Evolutionary conservation across 768 basidiomycete genomes (phyloP), one percentile per base, ranked within the genome.

Genomic region (Agrocybe chaxingu): DNA sequence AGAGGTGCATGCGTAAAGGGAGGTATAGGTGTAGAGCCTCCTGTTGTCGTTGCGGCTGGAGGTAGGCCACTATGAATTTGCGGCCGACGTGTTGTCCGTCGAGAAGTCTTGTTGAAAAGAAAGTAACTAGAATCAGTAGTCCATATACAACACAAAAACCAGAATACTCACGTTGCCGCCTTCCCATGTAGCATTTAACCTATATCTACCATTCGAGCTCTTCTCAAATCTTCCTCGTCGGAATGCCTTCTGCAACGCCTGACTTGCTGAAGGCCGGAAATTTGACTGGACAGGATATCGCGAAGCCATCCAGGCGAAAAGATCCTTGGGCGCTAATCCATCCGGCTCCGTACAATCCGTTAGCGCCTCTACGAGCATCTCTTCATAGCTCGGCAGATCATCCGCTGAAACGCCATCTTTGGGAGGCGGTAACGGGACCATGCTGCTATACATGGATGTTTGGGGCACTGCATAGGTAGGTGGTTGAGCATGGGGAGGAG

Each of bases 281-380:
- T 93, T 94, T n/a, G 79, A 83, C 64, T 91, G 88, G 4, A 94
- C 64, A 9, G 92, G 92, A 64, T 90, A 94, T 35, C 81, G 78
- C 30, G 80, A 72, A 3, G 84, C 84, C 87, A 94, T 94, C 87
- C 87, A 90, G 5, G 79, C 70, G 63, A 91, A 94, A 30, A 94
- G 61, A 52, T 83, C 82, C 64, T 89, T 92, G n/a, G 92, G 92
- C 6, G 84, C 84, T 48, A 80, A 80, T 12, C 92, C 92, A 41
- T 93, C 87, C 1, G 82, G 73, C 50, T 90, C 88, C 6, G 69
- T 72, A 38, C 79, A 75, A 48, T 85, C 86, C 10, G 72, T 67
- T 19, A 94, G 70, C 0, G 89, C 90, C 61, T 89, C 87, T 8
- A 86, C 87, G 12, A 93, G 88, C 92, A 94, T 94, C 54, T 93